Conservation (phyloP, 1,284 basidiomycete genomes). For the Earliella scabrosa region DNA sequence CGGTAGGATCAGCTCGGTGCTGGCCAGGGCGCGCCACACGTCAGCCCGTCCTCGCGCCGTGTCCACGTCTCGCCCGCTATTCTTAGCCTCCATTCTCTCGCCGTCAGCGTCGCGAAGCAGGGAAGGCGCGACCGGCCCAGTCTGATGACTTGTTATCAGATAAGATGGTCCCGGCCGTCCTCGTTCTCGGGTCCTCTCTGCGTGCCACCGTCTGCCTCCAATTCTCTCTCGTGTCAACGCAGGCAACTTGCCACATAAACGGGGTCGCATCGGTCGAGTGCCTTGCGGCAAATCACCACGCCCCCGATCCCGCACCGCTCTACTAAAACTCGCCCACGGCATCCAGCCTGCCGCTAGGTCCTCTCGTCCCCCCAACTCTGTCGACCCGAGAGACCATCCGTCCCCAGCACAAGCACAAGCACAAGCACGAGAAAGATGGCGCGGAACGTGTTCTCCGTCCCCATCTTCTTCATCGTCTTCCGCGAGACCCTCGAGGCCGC, state of each 20-base stretch:
- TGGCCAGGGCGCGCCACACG: background rate
- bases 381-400: conserved; percentile 20
- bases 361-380: conserved; percentile 17
- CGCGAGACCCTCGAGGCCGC: conserved; percentile 89
- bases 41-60: too few relatives aligned
- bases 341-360: conserved; percentile 14
- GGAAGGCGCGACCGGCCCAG: background rate
- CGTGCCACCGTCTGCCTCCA: background rate
- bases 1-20: too few relatives aligned
- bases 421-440: conserved; percentile 53
- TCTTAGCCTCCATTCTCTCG: conserved; percentile 8
- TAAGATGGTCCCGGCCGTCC: conserved; percentile 22
- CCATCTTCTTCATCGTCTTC: conserved; percentile 90
- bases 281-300: background rate
- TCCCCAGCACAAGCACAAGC: conserved; percentile 11
- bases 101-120: conserved; percentile 6
- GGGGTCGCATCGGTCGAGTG: conserved; percentile 7
- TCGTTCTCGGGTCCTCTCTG: conserved; percentile 1
- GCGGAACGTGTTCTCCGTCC: conserved; percentile 72
- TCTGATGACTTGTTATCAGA: conserved; percentile 24
- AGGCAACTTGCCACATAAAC: conserved; percentile 8
- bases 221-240: background rate
- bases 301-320: conserved; percentile 9
- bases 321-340: conserved; percentile 16
- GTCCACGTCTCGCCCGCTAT: background rate